A percentile compares a stretch with the other conserved stretches of the same genome.
Evolutionary conservation across 257 asterid species (phyloP).

Genomic region (Lavandula angustifolia): DNA sequence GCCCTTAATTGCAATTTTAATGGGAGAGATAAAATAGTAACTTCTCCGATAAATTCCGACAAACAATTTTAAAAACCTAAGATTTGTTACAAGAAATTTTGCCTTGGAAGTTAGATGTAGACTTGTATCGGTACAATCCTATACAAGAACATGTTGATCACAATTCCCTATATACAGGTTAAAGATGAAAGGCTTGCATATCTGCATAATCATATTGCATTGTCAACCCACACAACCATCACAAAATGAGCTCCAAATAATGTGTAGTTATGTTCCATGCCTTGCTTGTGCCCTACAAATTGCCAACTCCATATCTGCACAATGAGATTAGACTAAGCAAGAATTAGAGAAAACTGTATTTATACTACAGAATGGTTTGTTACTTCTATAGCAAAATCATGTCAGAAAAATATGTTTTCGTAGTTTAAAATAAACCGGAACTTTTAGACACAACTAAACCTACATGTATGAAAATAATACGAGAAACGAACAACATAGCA

Average conservation of each 20-base stretch:
- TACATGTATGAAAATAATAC: background rate
- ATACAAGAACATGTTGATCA: constrained; percentile 28
- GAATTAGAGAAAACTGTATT: constrained; percentile 8
- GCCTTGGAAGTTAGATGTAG: too few species aligned
- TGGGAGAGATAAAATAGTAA: too few species aligned
- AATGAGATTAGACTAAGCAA: constrained; percentile 7
- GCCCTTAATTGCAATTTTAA: too few species aligned
- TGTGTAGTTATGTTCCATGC: background rate
- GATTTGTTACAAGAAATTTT: too few species aligned
- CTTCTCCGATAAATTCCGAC: too few species aligned
- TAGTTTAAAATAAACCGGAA: background rate
- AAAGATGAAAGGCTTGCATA: constrained; percentile 16
- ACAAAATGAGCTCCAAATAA: background rate
- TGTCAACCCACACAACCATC: constrained; percentile 8
- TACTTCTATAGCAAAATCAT: too few species aligned
- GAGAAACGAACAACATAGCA: background rate
- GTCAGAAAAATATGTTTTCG: background rate
- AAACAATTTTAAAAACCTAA: too few species aligned
- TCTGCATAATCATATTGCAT: background rate
- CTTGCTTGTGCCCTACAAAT: background rate
- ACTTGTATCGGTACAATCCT: too few species aligned
- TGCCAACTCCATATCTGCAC: constrained; percentile 29
- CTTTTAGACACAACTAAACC: background rate
- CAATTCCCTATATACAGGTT: constrained; percentile 23
- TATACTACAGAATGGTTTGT: background rate